Conservation (phyloP, 2,329 filamentous ascomycete genomes). For the Chaetomium sp. region DNA sequence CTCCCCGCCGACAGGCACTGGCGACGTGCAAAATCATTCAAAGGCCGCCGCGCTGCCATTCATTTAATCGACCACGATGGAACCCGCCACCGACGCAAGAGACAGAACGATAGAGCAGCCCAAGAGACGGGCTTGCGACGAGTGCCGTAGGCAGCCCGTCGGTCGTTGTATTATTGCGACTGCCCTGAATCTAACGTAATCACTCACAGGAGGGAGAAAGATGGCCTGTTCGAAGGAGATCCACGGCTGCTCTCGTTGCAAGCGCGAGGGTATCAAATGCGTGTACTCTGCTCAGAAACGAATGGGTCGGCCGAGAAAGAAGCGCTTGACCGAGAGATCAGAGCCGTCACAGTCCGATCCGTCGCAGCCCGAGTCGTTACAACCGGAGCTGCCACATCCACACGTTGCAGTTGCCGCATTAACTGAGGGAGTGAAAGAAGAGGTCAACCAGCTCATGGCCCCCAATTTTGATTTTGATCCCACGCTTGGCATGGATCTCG, state of each 20-base stretch:
- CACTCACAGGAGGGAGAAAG: slow-evolving; percentile 50
- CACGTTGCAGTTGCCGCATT: not conserved
- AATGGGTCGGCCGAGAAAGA: slow-evolving; percentile 60
- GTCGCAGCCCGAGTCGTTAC: too few relatives aligned
- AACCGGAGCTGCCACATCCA: too few relatives aligned
- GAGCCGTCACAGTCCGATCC: not conserved
- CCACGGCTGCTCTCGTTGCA: slow-evolving; percentile 54
- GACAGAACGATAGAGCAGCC: slow-evolving; percentile 19
- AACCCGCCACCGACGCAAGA: not conserved
- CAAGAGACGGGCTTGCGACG: slow-evolving; percentile 59
- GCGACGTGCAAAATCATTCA: too few relatives aligned
- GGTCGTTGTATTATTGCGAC: slow-evolving; percentile 6
- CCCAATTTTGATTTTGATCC: slow-evolving; percentile 21
- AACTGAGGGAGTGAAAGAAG: slow-evolving; percentile 7
- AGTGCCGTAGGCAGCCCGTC: slow-evolving; percentile 49
- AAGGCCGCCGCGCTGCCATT: not conserved
- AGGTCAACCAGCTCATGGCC: slow-evolving; percentile 6
- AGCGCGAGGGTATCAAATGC: slow-evolving; percentile 49
- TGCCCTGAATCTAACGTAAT: not conserved
- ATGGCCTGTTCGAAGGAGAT: slow-evolving; percentile 59
- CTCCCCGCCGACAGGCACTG: too few relatives aligned
- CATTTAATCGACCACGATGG: not conserved
- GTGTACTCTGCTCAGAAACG: slow-evolving; percentile 59
- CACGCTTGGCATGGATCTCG: slow-evolving; percentile 26
- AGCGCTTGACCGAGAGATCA: slow-evolving; percentile 33